Base-by-base conservation (phyloP, 805 yeast genomes). In the Suhomyces sp. region DNA sequence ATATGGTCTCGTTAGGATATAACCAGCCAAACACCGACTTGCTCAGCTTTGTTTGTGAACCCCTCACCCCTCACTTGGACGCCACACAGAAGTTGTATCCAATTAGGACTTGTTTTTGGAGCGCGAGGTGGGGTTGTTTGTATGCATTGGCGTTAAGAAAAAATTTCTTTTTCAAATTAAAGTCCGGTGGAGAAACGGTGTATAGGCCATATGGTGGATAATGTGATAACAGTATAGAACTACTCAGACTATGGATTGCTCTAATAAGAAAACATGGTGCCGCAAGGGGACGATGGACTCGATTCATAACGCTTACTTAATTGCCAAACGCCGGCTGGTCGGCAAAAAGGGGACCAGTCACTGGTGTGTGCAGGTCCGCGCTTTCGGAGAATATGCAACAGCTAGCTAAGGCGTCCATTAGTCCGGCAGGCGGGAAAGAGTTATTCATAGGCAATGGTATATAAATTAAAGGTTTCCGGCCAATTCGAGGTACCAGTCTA, bases 361-460 rank as follows among this genome's bases (percentile, higher is more conserved):
- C 42, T 12, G 24, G 22, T 38, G 23, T 38, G 23, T 38, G 42
- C 42, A 38, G 41, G 42, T 17, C 24, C 42, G 42, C 24, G 12
- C 7, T 41, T 13, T 42, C 46, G 46, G 46, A 42, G 31, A 38
- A 42, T 8, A 15, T 23, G 23, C 19, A 9, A 31, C 29, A 12
- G 29, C 31, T n/a, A 42, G 27, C 24, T 42, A 24, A 42, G 46
- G 46, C 46, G 46, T 24, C 46, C 46, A 42, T 42, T 31, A 42
- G 46, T 23, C 46, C 46, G 46, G 24, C 46, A 23, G 31, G 46
- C 42, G 46, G 46, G 27, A 45, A 27, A 45, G 36, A 22, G 15
- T 45, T 27, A 24, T 24, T 38, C 42, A 38, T 38, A 17, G 24
- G 24, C n/a, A 19, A 38, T 38, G 17, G 47, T 45, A 45, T 29